Conservation (phyloP, 148 eudicot genomes). For the Cornus florida region DNA sequence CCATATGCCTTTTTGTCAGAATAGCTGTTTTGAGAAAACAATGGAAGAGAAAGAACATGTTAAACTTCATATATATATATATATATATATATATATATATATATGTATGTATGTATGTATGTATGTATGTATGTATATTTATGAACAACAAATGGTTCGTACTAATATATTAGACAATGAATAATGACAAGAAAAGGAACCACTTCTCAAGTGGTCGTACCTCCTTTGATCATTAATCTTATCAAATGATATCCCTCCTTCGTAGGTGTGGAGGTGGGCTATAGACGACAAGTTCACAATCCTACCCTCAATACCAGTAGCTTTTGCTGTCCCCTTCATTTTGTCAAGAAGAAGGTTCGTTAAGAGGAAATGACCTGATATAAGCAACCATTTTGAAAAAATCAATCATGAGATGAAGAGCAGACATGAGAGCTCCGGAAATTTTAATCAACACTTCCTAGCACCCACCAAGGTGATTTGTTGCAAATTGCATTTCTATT, state of each 20-base stretch:
- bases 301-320: constrained; percentile 65
- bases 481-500: constrained; percentile 82
- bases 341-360: constrained; percentile 67
- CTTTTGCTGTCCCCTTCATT: constrained; percentile 65
- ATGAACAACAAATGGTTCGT: neutral
- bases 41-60: neutral
- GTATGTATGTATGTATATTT: no score
- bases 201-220: constrained; percentile 17
- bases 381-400: neutral
- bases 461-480: constrained; percentile 68
- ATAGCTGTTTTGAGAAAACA: constrained; percentile 41
- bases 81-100: no score
- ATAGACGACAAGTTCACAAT: constrained; percentile 72
- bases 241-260: constrained; percentile 49
- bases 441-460: neutral
- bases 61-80: neutral
- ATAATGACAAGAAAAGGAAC: neutral
- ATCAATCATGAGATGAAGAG: neutral
- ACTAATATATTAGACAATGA: neutral
- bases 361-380: constrained; percentile 71
- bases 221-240: constrained; percentile 47
- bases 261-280: constrained; percentile 56
- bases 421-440: neutral
- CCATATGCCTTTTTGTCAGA: constrained; percentile 81
- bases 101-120: no score